Base-by-base conservation (phyloP, 2,329 filamentous ascomycete genomes). In the Pleomassaria siparia region DNA sequence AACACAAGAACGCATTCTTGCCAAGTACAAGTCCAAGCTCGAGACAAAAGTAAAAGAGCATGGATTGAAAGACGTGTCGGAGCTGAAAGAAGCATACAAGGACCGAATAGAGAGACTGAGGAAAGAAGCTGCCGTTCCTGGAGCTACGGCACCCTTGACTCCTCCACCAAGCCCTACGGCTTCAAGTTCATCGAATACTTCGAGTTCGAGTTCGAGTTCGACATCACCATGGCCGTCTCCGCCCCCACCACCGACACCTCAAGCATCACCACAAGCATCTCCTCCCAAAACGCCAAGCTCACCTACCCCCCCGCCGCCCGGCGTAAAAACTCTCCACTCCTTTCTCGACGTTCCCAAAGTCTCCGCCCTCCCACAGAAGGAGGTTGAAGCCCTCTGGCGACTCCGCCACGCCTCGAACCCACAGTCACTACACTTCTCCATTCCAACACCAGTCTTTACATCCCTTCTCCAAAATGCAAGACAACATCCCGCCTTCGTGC, bases 311-410 rank as follows among this genome's bases (percentile, higher is more conserved):
- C 67, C 67, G 22, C 64, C 70, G 3, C 62, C 70, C 4, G 81
- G 81, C 42, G 75, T 87, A 54, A 87, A 86, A 64, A 82, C 84
- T 0, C 78, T 89, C 12, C 77, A 77, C 49, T 82, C 83, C 36
- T 89, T 82, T 72, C 75, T 99, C 62, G 88, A 97, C 74, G 77
- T 97, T 41, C 77, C 84, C 50, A 97, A 96, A 70, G 84, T 84
- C 45, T 79, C 81, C 44, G 69, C 74, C 37, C 84, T 97, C 3
- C 87, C 91, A 0, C 75, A 81, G 15, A 86, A 89, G 69, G 91
- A 97, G 70, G 86, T 99, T 46, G 86, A 90, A 61, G 83, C 86
- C 25, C 80, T 97, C 60, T 99, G 94, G 94, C 88, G 92, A 20
- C 82, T 96, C 21, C 87, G 89, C 43, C 89, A 96, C 75, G 86